Evolutionary conservation across 192 early-diverging fungal genomes (phyloP).

Genomic region (Pilaira anomala): DNA sequence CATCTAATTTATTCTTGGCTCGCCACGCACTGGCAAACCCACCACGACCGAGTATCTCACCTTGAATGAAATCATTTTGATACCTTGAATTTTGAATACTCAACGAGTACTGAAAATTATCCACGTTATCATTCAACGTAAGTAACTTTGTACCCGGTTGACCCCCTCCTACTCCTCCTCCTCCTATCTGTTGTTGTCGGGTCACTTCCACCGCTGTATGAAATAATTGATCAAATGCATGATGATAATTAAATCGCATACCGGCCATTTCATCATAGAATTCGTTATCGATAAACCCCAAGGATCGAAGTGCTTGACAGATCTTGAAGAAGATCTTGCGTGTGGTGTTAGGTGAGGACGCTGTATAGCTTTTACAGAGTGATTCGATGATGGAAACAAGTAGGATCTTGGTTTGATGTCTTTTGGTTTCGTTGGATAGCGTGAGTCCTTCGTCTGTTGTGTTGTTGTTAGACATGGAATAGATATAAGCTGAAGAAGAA

Average conservation of each 20-base stretch:
- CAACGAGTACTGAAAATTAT: not conserved
- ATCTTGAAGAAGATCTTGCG: slow-evolving; percentile 83
- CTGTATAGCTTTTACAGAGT: slow-evolving; percentile 83
- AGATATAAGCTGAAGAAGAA: no score
- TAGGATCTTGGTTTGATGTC: slow-evolving; percentile 68
- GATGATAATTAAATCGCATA: slow-evolving; percentile 77
- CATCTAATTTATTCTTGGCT: slow-evolving; percentile 83
- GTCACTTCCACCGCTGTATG: slow-evolving; percentile 70
- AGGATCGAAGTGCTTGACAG: slow-evolving; percentile 75
- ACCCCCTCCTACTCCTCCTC: not conserved
- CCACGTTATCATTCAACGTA: not conserved
- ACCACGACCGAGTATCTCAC: slow-evolving; percentile 77
- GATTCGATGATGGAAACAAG: slow-evolving; percentile 88
- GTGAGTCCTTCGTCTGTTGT: not conserved
- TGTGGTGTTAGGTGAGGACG: slow-evolving; percentile 73
- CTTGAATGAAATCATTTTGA: slow-evolving; percentile 76
- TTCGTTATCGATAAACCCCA: slow-evolving; percentile 77
- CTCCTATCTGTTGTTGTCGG: slow-evolving; percentile 18
- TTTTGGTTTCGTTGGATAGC: not conserved
- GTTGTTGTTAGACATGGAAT: not conserved
- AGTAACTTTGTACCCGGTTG: not conserved
- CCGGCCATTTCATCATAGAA: slow-evolving; percentile 64
- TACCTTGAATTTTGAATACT: slow-evolving; percentile 64
- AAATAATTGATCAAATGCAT: slow-evolving; percentile 81
- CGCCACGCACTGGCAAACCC: slow-evolving; percentile 88